Evolutionary conservation across 1,284 basidiomycete genomes (phyloP).

Genomic region (Trichosporon coremiiforme): DNA sequence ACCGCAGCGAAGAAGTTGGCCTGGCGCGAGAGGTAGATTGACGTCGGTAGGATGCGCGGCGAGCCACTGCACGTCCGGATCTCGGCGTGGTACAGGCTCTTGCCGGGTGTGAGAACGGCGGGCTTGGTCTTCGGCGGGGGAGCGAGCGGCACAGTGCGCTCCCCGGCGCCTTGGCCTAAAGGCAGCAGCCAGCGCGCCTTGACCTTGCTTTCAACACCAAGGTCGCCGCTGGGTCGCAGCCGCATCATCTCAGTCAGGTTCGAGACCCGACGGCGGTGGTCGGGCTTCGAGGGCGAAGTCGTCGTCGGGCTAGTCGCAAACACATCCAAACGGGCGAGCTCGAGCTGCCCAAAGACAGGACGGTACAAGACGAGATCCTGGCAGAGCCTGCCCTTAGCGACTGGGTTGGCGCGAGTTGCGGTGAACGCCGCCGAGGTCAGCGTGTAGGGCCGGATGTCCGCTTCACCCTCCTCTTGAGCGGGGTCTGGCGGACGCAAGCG

Average conservation of each 20-base stretch:
- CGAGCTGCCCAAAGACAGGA: conserved; percentile 31
- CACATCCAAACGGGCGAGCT: conserved; percentile 36
- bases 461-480: conserved; percentile 5
- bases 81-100: conserved; percentile 74
- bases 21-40: conserved; percentile 78
- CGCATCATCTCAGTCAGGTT: conserved; percentile 53
- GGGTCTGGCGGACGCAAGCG: conserved; percentile 56
- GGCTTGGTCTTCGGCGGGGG: background rate
- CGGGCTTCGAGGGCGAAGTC: background rate
- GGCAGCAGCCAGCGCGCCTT: conserved; percentile 70
- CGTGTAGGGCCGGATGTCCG: conserved; percentile 8
- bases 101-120: conserved; percentile 38
- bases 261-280: conserved; percentile 35
- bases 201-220: conserved; percentile 62
- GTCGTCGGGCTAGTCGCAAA: conserved; percentile 8
- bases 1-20: conserved; percentile 71
- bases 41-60: conserved; percentile 65
- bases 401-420: conserved; percentile 29
- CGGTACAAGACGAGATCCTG: conserved; percentile 47
- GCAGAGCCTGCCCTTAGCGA: conserved; percentile 30
- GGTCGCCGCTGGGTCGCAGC: conserved; percentile 50
- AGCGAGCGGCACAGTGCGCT: background rate
- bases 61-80: conserved; percentile 70
- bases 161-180: conserved; percentile 61
- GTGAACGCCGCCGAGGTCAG: conserved; percentile 29